Conservation (phyloP, 257 asterid genomes). For the Fraxinus pennsylvanica region DNA sequence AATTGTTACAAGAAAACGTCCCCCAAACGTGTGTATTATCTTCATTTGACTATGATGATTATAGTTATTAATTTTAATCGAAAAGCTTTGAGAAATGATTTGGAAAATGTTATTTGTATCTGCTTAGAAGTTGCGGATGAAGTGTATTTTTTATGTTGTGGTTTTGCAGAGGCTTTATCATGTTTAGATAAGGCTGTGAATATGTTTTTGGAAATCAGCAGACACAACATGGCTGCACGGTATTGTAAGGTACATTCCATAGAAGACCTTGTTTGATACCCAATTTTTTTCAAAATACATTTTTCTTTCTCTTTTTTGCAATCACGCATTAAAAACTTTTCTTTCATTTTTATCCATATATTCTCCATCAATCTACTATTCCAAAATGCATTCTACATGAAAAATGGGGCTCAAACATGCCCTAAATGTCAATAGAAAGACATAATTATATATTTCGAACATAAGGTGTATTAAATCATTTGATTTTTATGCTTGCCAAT, state of each 20-base stretch:
- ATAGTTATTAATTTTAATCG: neutral
- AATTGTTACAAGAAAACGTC: conserved; percentile 51
- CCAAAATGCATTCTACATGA: no score
- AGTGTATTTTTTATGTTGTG: conserved; percentile 10
- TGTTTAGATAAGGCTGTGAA: conserved; percentile 49
- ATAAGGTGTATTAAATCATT: neutral
- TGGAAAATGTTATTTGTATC: neutral
- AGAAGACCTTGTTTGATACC: neutral
- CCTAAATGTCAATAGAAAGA: neutral
- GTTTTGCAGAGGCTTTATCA: conserved; percentile 41
- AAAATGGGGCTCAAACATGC: no score
- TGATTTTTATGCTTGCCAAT: neutral
- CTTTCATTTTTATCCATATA: no score
- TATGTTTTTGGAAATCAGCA: conserved; percentile 33
- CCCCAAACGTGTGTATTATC: conserved; percentile 32
- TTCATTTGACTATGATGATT: conserved; percentile 11
- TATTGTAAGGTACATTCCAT: conserved; percentile 36
- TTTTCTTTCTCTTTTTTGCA: no score
- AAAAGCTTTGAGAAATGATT: neutral
- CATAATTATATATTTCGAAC: neutral
- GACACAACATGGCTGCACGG: conserved; percentile 44
- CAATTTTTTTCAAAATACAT: no score
- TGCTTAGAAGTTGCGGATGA: conserved; percentile 7
- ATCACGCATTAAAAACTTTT: no score
- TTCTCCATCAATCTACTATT: no score